A percentile compares a stretch with the other conserved stretches of the same genome.
These are phyloP conservation scores for Cladosporium sphaerospermum DNA, from an alignment of 2,329 filamentous ascomycete genomes.

Conservation along the genomic window DNA sequence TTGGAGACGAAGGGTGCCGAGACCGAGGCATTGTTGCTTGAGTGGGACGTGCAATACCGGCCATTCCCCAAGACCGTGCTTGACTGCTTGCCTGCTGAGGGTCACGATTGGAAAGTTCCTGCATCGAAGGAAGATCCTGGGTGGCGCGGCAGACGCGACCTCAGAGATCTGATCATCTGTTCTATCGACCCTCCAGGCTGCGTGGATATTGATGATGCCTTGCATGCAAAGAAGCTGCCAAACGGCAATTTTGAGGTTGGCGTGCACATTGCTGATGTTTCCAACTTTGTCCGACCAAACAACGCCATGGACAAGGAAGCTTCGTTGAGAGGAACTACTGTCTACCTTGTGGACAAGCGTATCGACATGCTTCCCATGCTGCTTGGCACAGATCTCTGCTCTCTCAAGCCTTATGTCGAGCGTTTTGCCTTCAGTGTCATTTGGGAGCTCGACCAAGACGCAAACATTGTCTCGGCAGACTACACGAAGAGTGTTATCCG, in stretches of 20 bases:
- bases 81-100: slow-evolving; percentile 84
- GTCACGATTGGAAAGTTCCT: slow-evolving; percentile 90
- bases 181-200: slow-evolving; percentile 95
- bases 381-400: slow-evolving; percentile 92
- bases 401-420: slow-evolving; percentile 95
- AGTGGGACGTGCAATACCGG: slow-evolving; percentile 96
- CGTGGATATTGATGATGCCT: slow-evolving; percentile 95
- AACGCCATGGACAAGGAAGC: slow-evolving; percentile 97
- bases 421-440: slow-evolving; percentile 50
- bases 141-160: slow-evolving; percentile 78
- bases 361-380: slow-evolving; percentile 99
- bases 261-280: slow-evolving; percentile 98
- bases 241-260: slow-evolving; percentile 96
- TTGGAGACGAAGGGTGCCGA: slow-evolving; percentile 96
- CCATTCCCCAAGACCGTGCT: slow-evolving; percentile 94
- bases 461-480: slow-evolving; percentile 74
- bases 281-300: slow-evolving; percentile 93
- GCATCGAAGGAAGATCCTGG: slow-evolving; percentile 71
- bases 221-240: slow-evolving; percentile 75
- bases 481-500: slow-evolving; percentile 98
- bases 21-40: slow-evolving; percentile 86
- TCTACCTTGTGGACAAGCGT: slow-evolving; percentile 96
- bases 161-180: slow-evolving; percentile 82
- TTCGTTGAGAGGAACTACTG: slow-evolving; percentile 87
- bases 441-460: slow-evolving; percentile 79